Evolutionary conservation across 345 rosid genomes (phyloP), one percentile per base, ranked within the genome.

Genomic region (Theobroma cacao): DNA sequence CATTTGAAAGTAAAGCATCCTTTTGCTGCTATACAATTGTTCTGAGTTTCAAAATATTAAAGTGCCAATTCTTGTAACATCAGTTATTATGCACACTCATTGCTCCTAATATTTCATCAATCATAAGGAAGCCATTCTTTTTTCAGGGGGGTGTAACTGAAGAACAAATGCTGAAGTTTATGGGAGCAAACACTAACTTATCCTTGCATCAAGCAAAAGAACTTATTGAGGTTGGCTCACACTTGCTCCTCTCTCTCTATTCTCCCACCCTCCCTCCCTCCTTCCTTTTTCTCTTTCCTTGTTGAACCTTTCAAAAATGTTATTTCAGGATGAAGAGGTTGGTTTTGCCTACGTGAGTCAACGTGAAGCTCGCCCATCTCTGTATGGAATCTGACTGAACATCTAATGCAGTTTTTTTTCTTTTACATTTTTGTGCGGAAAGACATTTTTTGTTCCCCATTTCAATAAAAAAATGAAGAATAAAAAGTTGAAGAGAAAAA

Each of bases 281-380:
- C 10, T 30, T 45, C 22, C 22, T 61, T 34, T 48, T 43, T 76
- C 22, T 34, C 12, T 62, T 64, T 31, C 30, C 30, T 75, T 47
- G 28, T 20, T 71, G 64, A 82, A 72, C 65, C 58, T 65, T 71
- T 55, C 20, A 20, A 34, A 41, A 30, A 48, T 78, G 28, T 79
- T 77, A 56, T 81, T 80, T 75, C 89, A 95, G 99, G 92, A 88
- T 61, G 91, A 91, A 81, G 90, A 88, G 81, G 90, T 91, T 84
- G 99, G 99, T 78, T 95, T 93, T 87, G 98, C 99, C 53, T 95
- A 93, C 79, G 59, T 93, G 50, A 93, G 99, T 89, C 92, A 77
- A 66, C 95, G 97, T 45, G 96, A 95, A 89, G 95, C 97, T 83
- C 85, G 88, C 7, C 97, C 99, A 48, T 91, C 98, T 62, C 80